Evolutionary conservation across 106 monocot species (phyloP).

Genomic region (Apostasia shenzhenica): DNA sequence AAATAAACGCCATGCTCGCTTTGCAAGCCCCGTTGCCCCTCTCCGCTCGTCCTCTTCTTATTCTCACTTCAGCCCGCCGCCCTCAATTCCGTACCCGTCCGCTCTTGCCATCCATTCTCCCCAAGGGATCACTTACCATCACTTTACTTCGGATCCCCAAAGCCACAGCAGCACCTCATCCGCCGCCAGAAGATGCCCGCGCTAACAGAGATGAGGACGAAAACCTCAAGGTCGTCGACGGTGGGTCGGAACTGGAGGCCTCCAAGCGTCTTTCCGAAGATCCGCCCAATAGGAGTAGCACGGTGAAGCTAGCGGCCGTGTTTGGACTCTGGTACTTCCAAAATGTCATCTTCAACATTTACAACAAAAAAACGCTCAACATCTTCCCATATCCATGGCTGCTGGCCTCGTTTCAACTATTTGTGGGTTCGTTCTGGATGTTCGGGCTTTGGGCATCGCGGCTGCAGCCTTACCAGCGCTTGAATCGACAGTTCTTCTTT

Average conservation of each 20-base stretch:
- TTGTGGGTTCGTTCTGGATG: constrained; percentile 39
- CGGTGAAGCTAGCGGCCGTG: constrained; percentile 22
- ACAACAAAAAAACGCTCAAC: constrained; percentile 54
- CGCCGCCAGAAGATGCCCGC: background rate
- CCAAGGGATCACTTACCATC: too few species aligned
- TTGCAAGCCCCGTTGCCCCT: background rate
- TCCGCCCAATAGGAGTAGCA: background rate
- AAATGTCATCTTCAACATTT: constrained; percentile 64
- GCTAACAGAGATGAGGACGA: background rate
- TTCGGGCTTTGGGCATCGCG: constrained; percentile 17
- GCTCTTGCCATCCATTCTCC: too few species aligned
- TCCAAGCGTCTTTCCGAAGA: too few species aligned
- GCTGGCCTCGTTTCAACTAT: constrained; percentile 36
- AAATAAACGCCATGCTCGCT: background rate
- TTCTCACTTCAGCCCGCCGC: too few species aligned
- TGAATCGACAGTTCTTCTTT: constrained; percentile 14
- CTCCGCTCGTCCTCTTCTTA: background rate
- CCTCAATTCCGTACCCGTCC: too few species aligned
- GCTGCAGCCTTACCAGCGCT: constrained; percentile 19
- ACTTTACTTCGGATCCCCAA: background rate
- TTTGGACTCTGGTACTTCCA: constrained; percentile 57
- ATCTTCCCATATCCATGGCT: constrained; percentile 49
- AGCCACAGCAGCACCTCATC: background rate
- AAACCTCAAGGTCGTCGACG: background rate
- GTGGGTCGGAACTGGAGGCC: too few species aligned